These are phyloP conservation scores for Calocybe indica DNA, from an alignment of 768 basidiomycete genomes.

Conservation along the genomic window DNA sequence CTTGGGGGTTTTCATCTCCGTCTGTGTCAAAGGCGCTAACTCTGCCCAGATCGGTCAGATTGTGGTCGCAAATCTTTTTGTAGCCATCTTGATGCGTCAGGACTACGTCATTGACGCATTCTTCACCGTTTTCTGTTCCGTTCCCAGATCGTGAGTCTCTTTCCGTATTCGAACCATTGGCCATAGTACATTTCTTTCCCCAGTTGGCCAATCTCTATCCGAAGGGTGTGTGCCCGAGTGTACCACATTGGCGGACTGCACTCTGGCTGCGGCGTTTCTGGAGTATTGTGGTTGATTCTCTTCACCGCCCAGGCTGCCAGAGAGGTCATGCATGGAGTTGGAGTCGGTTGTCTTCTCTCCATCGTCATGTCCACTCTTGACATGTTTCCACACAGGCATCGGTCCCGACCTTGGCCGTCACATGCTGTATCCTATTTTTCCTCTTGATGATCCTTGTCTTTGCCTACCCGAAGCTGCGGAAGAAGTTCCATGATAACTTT, in stretches of 20 bases:
- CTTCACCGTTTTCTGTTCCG: constrained; percentile 45
- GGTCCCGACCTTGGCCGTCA: constrained; percentile 7
- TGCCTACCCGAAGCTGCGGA: constrained; percentile 33
- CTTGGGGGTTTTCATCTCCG: constrained; percentile 42
- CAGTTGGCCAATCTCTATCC: constrained; percentile 52
- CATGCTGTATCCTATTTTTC: constrained; percentile 10
- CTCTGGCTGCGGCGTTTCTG: constrained; percentile 52
- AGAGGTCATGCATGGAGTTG: constrained; percentile 32
- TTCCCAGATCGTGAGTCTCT: constrained; percentile 20
- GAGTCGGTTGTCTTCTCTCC: constrained; percentile 18
- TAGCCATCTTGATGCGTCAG: constrained; percentile 42
- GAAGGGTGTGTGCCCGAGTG: constrained; percentile 47
- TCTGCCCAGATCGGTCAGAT: constrained; percentile 32
- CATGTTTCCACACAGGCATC: not conserved
- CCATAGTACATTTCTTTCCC: not conserved
- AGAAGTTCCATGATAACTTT: constrained; percentile 33
- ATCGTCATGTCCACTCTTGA: not conserved
- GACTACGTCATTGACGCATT: constrained; percentile 57
- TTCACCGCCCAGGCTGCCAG: constrained; percentile 47
- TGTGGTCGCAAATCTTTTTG: constrained; percentile 42
- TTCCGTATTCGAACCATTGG: too few relatives aligned
- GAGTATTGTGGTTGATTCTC: constrained; percentile 44
- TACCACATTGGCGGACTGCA: constrained; percentile 59
- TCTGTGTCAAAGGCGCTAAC: constrained; percentile 27
- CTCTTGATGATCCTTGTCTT: constrained; percentile 30